Evolutionary conservation across 2,329 filamentous ascomycete genomes (phyloP), one percentile per base, ranked within the genome.

Genomic region (Microthyrium microscopicum): DNA sequence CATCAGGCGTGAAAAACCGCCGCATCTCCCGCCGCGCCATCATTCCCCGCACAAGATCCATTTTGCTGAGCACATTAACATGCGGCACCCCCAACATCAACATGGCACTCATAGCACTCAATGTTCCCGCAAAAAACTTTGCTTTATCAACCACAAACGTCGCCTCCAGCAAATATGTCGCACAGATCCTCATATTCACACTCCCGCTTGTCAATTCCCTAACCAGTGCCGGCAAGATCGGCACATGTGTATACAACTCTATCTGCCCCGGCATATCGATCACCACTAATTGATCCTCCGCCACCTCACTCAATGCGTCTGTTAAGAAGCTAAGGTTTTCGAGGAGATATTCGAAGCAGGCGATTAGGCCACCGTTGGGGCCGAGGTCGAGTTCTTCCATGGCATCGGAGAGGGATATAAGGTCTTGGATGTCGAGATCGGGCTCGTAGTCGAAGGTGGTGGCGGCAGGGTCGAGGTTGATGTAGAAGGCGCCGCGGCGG

Each of bases 191-290:
- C 51, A 95, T 79, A 55, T 93, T 87, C 43, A 95, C 66, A 15
- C 76, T 70, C 6, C 85, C 85, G 8, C 78, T 72, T 26, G 77
- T 83, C 33, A 95, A 67, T 51, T 82, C 82, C 48, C 76, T 77
- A 43, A 87, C 75, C 30, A 98, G 70, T 15, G 74, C 71, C 1
- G 89, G 89, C 20, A 98, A 64, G 43, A 98, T 79, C 25, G 89
- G 89, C 21, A 95, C 80, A 53, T 98, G 89, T 3, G 87, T 95
- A 60, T 95, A 98, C 11, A 98, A 72, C 60, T 98, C 89, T 55
- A 98, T 95, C 61, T 98, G 89, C 37, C 89, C 89, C 0, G 89
- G 89, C 80, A 95, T 94, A 58, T 98, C 89, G 59, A 98, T 84
- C 41, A 98, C 80, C 55, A 95, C 92, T 41, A 98, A 70, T 55